Conservation (phyloP, 208 protist species). For the Leishmania amazonensis region DNA sequence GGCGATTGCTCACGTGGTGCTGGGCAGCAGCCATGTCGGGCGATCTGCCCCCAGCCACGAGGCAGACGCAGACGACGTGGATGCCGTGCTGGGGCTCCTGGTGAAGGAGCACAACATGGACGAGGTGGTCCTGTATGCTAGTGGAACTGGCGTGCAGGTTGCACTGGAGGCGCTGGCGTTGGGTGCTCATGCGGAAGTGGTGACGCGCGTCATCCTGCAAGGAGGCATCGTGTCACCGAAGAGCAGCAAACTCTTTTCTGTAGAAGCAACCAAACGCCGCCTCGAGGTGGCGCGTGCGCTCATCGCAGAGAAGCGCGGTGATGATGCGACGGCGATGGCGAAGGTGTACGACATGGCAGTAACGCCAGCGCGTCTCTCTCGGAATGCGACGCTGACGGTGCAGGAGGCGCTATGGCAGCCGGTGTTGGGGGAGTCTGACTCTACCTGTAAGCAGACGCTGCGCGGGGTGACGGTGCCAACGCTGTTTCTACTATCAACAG, state of each 20-base stretch:
- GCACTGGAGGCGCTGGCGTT: constrained; percentile 57
- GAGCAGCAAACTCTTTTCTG: constrained; percentile 40
- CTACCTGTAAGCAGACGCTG: constrained; percentile 34
- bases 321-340: constrained; percentile 52
- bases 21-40: constrained; percentile 64
- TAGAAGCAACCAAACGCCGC: constrained; percentile 31
- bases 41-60: constrained; percentile 58
- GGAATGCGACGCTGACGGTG: constrained; percentile 52
- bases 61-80: constrained; percentile 73
- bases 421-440: constrained; percentile 31
- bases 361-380: constrained; percentile 56
- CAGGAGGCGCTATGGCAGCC: constrained; percentile 83
- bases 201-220: constrained; percentile 74
- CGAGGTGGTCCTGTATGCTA: constrained; percentile 70
- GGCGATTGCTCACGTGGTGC: constrained; percentile 62
- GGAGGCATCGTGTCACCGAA: constrained; percentile 53
- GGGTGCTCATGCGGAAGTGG: constrained; percentile 23
- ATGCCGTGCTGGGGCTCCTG: constrained; percentile 59
- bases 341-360: constrained; percentile 72
- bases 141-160: constrained; percentile 77
- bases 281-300: constrained; percentile 37
- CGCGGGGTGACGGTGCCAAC: constrained; percentile 48
- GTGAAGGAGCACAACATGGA: constrained; percentile 49
- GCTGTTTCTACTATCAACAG: constrained; percentile 58
- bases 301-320: constrained; percentile 37